phyloP scores from a whole-genome alignment of 805 yeast species.

The Wickerhamiella australiensis region DNA sequence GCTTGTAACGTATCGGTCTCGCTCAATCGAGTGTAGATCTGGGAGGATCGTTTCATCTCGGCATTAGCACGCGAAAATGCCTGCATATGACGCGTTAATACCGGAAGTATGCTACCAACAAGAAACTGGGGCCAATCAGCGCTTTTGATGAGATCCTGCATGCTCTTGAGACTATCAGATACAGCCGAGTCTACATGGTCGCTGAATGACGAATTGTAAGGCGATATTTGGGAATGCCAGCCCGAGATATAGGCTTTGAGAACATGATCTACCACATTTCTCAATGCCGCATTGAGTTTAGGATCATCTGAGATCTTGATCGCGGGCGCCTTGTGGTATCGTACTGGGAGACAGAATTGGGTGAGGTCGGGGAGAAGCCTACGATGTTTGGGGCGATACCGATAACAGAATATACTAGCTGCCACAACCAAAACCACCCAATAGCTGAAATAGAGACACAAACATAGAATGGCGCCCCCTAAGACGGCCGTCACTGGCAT shows the following conservation, averaged over 20 bases:
- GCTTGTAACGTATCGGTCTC: constrained; percentile 32
- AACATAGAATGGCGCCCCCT: background rate
- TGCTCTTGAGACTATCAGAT: background rate
- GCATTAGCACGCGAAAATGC: constrained; percentile 36
- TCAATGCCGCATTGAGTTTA: background rate
- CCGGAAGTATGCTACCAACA: constrained; percentile 49
- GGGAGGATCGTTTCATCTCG: constrained; percentile 23
- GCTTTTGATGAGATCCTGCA: background rate
- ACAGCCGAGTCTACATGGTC: background rate
- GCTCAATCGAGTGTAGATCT: constrained; percentile 22
- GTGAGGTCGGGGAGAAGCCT: background rate
- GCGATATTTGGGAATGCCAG: constrained; percentile 10
- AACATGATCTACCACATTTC: background rate
- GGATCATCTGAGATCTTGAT: background rate
- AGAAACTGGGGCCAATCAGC: constrained; percentile 47
- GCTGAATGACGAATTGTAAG: constrained; percentile 1
- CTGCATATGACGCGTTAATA: constrained; percentile 51
- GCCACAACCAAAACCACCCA: background rate
- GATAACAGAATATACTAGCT: background rate
- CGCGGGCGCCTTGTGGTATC: background rate
- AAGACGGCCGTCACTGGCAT: background rate
- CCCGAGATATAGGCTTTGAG: background rate
- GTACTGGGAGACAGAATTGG: background rate
- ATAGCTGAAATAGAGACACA: background rate
- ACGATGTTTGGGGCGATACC: background rate